Percentiles rank a stretch among this genome's conserved stretches.
Conservation (phyloP, 83 land plant species). For the Picea abies region DNA sequence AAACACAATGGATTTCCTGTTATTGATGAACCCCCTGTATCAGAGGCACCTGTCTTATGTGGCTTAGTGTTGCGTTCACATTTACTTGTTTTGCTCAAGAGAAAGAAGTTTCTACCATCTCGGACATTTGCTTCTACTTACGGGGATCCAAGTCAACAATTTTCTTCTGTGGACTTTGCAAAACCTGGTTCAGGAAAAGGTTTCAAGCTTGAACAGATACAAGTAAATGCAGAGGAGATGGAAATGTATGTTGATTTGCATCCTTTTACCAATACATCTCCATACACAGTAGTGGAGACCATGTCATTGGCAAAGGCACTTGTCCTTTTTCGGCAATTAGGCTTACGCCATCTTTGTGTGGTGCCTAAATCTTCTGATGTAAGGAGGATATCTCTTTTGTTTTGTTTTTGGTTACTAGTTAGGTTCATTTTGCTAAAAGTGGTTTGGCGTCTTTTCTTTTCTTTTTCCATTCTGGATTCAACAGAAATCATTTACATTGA, state of each 20-base stretch:
- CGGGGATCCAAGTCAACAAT: slow-evolving; percentile 16
- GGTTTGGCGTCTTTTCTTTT: neutral
- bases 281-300: slow-evolving; percentile 93
- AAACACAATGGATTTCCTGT: slow-evolving; percentile 93
- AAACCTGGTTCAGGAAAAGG: slow-evolving; percentile 87
- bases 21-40: slow-evolving; percentile 56
- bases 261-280: slow-evolving; percentile 86
- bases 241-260: slow-evolving; percentile 96
- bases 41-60: slow-evolving; percentile 59
- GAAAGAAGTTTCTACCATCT: slow-evolving; percentile 49
- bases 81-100: slow-evolving; percentile 79
- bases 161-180: slow-evolving; percentile 73
- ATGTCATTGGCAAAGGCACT: slow-evolving; percentile 95
- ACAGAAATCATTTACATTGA: too few relatives aligned
- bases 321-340: slow-evolving; percentile 77
- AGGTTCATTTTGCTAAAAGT: slow-evolving; percentile 4
- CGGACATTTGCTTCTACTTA: neutral
- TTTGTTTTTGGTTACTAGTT: neutral
- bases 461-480: neutral
- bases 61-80: slow-evolving; percentile 88
- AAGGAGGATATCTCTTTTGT: slow-evolving; percentile 18
- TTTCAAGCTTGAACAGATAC: slow-evolving; percentile 55
- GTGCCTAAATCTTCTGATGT: slow-evolving; percentile 77
- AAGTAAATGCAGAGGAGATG: slow-evolving; percentile 60
- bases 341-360: slow-evolving; percentile 84